Percentiles rank a stretch among this genome's conserved stretches.
phyloP scores from a whole-genome alignment of 2,329 filamentous ascomycete species.

The Harringtonia aguacate region DNA sequence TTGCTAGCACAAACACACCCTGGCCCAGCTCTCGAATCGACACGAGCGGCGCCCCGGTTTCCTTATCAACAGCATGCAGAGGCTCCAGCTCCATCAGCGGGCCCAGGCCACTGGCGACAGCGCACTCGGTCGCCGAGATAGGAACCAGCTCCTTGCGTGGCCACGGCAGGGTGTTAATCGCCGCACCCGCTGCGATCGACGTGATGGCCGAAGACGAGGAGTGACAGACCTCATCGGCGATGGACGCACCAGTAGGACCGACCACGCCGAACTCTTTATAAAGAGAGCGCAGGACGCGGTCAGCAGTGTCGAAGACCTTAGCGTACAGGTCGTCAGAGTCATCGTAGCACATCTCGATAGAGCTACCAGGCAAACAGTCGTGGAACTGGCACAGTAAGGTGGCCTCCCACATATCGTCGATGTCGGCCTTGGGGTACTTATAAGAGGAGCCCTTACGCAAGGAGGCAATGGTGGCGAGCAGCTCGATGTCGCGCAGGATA shows the following conservation, averaged over 20 bases:
- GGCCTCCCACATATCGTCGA: constrained; percentile 92
- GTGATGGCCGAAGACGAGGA: constrained; percentile 24
- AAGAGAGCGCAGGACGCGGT: constrained; percentile 63
- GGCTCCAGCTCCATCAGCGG: constrained; percentile 38
- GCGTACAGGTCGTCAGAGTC: constrained; percentile 88
- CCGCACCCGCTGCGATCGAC: constrained; percentile 34
- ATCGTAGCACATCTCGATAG: constrained; percentile 96
- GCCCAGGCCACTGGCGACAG: constrained; percentile 46
- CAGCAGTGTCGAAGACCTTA: constrained; percentile 67
- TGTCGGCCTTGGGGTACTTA: constrained; percentile 85
- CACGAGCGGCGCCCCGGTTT: constrained; percentile 28
- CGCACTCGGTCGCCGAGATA: constrained; percentile 41
- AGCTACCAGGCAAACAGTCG: constrained; percentile 88
- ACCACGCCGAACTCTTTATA: constrained; percentile 33
- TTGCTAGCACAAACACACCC: constrained; percentile 68
- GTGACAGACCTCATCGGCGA: constrained; percentile 56
- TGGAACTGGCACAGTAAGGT: constrained; percentile 94
- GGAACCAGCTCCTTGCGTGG: constrained; percentile 62
- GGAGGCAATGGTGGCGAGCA: constrained; percentile 75
- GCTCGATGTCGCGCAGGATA: constrained; percentile 77
- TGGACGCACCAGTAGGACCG: no score
- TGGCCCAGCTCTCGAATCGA: constrained; percentile 37
- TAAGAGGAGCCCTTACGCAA: constrained; percentile 56
- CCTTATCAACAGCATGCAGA: constrained; percentile 30
- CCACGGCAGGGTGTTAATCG: constrained; percentile 85